Evolutionary conservation across 768 basidiomycete genomes (phyloP).

Genomic region (Suillus subaureus): DNA sequence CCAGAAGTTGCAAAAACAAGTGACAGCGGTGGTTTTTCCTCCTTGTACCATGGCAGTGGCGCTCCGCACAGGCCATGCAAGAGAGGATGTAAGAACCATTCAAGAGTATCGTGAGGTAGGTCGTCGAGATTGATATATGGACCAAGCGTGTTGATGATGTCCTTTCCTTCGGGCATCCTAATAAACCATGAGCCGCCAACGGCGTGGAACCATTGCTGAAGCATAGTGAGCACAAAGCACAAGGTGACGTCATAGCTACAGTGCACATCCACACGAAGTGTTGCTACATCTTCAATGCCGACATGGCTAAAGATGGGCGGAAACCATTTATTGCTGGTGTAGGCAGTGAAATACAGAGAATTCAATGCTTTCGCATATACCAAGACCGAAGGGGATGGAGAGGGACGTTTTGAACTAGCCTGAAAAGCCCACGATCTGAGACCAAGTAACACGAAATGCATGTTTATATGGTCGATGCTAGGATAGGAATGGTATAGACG

Average conservation of each 20-base stretch:
- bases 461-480: background rate
- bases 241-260: background rate
- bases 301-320: background rate
- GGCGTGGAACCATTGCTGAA: background rate
- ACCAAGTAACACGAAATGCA: background rate
- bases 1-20: too few species aligned
- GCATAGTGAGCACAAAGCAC: background rate
- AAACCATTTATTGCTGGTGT: background rate
- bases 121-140: background rate
- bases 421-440: background rate
- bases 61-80: background rate
- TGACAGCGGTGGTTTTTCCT: too few species aligned
- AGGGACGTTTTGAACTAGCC: background rate
- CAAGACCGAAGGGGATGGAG: background rate
- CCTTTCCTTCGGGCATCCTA: background rate
- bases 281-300: background rate
- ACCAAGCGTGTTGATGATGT: background rate
- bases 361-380: background rate
- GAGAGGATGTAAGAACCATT: background rate
- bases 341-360: background rate
- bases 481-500: background rate
- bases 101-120: background rate
- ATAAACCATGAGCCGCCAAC: background rate
- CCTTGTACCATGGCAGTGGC: too few species aligned
- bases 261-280: too few species aligned